Evolutionary conservation across 768 basidiomycete genomes (phyloP), one percentile per base, ranked within the genome.

Genomic region (Paxillus rubicundulus): DNA sequence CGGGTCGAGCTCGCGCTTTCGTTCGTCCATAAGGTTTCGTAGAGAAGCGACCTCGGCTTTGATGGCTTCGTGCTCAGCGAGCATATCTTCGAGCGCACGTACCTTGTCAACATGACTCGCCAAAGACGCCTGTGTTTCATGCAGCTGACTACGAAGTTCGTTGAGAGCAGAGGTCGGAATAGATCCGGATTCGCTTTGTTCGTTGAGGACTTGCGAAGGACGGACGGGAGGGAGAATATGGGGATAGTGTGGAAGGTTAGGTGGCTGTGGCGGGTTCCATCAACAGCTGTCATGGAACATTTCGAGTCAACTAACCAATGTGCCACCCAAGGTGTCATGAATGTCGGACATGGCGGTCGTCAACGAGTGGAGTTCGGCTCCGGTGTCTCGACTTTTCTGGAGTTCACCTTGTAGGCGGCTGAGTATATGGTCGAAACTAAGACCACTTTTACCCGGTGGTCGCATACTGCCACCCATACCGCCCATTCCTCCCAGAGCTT

Each of bases 361-460:
- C 30, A 98, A 72, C 1, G 81, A 81, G 55, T 85, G 82, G 4
- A 99, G 75, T 64, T 98, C 95, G 1, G 85, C 77, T 13, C 92
- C 91, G 0, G 95, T 97, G 65, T 98, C 96, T 16, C 92, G 83
- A 62, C 91, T 93, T 73, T 96, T 97, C 72, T 89, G 87, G n/a
- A 98, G 82, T 66, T 98, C 95, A 57, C 86, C 85, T 67, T 98
- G 95, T 2, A 98, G 75, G 33, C 91, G 82, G 50, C 79, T 88
- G 41, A 98, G 73, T 47, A 98, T 92, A 61, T 94, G 90, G 61
- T 98, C 95, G 65, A 98, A 96, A 8, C 85, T 89, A 20, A 97
- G 76, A 0, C 92, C 92, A 61, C 86, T 87, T 71, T 92, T 92
- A 16, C 89, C 87, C 1, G 88, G 87, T 1, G 78, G 77, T 13